Evolutionary conservation across 345 rosid species (phyloP), one percentile per base, ranked within the genome.

Genomic region (Boechera divaricarpa): DNA sequence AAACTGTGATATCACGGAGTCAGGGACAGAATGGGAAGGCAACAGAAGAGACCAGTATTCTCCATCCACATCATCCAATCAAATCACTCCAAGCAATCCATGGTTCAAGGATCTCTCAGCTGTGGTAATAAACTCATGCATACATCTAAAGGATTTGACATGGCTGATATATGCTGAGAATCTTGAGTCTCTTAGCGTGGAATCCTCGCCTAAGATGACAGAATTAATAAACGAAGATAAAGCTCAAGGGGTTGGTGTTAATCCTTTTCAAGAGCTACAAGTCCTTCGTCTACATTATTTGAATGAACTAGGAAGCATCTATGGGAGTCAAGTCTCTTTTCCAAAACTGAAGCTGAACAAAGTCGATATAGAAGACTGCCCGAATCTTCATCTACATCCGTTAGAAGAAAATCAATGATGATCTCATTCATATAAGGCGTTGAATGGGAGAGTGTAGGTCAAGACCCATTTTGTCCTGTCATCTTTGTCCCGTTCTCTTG

Each of bases 81-180:
- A 15, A 55, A 69, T 10, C n/a, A 29, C 6, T 69, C 53, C 6
- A 12, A 45, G n/a, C 7, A 45, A 49, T 49, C 5, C 10, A 49
- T 69, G 64, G 63, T 69, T 69, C 53, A 56, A 42, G 53, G 45
- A 56, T 38, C 64, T 69, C 54, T 41, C 64, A 56, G 41, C 31
- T 56, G 54, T 69, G 54, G 64, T 69, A 16, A 24, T 69, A 56
- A 0, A 1, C 64, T 41, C 74, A 56, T 69, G 74, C 54, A 9
- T 2, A 69, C 11, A 7, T 55, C n/a, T 69, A n/a, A 41, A 0
- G 12, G 74, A 69, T 56, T n/a, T 69, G 55, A 56, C 74, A 56
- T 69, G 64, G 74, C 74, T 56, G 32, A 16, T 56, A 11, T 56
- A 69, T 56, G 64, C 64, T 56, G 32, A 0, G n/a, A 69, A 69